A percentile compares a stretch with the other conserved stretches of the same genome.
Conservation (phyloP, 2,329 filamentous ascomycete species). For the Neonectria sp. region DNA sequence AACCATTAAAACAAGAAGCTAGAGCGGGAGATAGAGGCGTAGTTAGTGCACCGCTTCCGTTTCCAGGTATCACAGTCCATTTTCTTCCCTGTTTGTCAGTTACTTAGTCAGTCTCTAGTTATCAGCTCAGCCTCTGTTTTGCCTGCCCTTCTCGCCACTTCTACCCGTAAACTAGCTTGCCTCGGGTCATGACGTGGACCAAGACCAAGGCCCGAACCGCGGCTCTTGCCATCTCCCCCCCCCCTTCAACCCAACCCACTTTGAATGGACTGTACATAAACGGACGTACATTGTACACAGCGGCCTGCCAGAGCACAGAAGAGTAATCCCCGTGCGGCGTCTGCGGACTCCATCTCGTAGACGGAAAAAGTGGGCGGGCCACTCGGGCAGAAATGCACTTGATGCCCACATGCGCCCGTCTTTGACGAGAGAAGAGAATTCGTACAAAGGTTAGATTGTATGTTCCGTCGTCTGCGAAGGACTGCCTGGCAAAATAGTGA, state of each 20-base stretch:
- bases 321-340: background rate
- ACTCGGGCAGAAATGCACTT: background rate
- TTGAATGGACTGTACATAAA: slow-evolving; percentile 4
- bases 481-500: background rate
- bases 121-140: too few species aligned
- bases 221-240: slow-evolving; percentile 26
- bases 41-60: background rate
- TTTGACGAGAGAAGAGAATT: background rate
- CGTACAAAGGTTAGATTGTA: background rate
- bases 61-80: background rate
- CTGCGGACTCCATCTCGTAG: slow-evolving; percentile 10
- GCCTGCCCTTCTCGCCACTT: background rate
- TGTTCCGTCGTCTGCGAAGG: background rate
- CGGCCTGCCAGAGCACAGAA: background rate
- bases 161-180: background rate
- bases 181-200: slow-evolving; percentile 42
- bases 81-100: background rate
- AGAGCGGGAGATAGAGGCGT: too few species aligned
- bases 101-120: too few species aligned
- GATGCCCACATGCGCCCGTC: slow-evolving; percentile 1
- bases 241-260: slow-evolving; percentile 16
- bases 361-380: slow-evolving; percentile 10
- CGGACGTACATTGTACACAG: slow-evolving; percentile 6
- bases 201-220: slow-evolving; percentile 47
- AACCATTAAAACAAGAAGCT: too few species aligned